Evolutionary conservation across 129 eudicot species (phyloP), one percentile per base, ranked within the genome.

Genomic region (Cynara cardunculus): DNA sequence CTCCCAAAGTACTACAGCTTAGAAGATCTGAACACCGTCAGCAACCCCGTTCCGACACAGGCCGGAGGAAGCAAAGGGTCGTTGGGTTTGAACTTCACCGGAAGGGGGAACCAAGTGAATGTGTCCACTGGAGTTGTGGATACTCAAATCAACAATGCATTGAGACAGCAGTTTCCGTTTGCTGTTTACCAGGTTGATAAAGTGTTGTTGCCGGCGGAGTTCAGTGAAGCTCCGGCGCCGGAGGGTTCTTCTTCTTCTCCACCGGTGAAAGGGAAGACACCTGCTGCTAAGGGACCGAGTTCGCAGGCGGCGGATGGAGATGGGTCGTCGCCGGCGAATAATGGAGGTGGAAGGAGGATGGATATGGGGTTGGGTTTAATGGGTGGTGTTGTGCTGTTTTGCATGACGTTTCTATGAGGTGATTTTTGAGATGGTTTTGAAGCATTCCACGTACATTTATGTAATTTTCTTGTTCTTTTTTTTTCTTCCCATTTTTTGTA

Each of bases 31-130:
- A 31, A 25, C 7, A 85, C 90, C 0, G 97, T 88, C 24, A 89
- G 94, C 78, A 93, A 93, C 89, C 98, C 98, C 1, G 97, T 93
- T 14, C 87, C 85, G 5, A 93, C 98, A 0, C 97, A 91, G 74
- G 96, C 90, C 7, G 77, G 86, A 3, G 87, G 93, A 6, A 84
- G 53, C 62, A 76, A 85, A 0, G 84, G 85, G 7, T 84, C 81
- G 46, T 88, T 86, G 72, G 94, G 94, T 6, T 81, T 92, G 14
- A 80, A 86, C 73, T 86, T 89, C 56, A 74, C 88, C 7, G 92
- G 91, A 1, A 71, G 85, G 5, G 84, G 44, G 9, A 89, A 86
- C 44, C 98, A 94, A 73, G 87, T 94, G 19, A 94, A 89, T 27
- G 97, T 91, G 6, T 89, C 98, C 0, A 67, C 87, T 0, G 97